Base-by-base conservation (phyloP, 768 basidiomycete genomes). In the Boletus tomentosulus region DNA sequence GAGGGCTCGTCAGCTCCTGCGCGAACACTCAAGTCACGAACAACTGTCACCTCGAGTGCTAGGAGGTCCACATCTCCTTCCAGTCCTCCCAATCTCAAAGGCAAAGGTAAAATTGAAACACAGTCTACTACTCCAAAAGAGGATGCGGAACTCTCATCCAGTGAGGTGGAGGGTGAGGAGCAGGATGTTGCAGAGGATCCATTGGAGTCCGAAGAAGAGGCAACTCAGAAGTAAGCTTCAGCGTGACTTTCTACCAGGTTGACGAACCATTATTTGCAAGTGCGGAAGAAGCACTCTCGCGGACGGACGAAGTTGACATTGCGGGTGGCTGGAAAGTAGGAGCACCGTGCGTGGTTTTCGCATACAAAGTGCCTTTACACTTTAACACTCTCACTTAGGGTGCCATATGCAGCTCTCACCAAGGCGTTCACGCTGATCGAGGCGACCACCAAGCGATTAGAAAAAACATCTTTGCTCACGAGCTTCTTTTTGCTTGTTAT, bases 341-440 rank as follows among this genome's bases (percentile, higher is more conserved):
- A 12, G 76, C 87, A 59, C 82, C 91, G 94, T 95, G 66, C 61
- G 91, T 78, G 6, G 50, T 35, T 39, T 43, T n/a, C 38, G 11
- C 37, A 15, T 9, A 2, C 15, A 43, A 13, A 16, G n/a, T 6
- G 12, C 5, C 22, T 34, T 15, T 11, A 12, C 15, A 31, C 35
- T 27, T 43, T 56, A 43, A 58, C 50, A 41, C 3, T 27, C 34
- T 28, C 27, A 6, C 10, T 27, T 27, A 98, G 95, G 4, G 88
- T 98, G 11, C 97, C 97, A 0, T 99, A 99, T 66, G 88, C 92
- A 16, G 92, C 97, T 6, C 79, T 99, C 34, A 84, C 93, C 9
- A 87, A 92, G 59, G 83, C 88, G 0, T 98, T 98, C 67, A 79
- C 85, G 16, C 73, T 89, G 30, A 98, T 99, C 57, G 95, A 97